Evolutionary conservation across 2,329 filamentous ascomycete genomes (phyloP), one percentile per base, ranked within the genome.

Genomic region (Paraphoma chrysanthemicola): DNA sequence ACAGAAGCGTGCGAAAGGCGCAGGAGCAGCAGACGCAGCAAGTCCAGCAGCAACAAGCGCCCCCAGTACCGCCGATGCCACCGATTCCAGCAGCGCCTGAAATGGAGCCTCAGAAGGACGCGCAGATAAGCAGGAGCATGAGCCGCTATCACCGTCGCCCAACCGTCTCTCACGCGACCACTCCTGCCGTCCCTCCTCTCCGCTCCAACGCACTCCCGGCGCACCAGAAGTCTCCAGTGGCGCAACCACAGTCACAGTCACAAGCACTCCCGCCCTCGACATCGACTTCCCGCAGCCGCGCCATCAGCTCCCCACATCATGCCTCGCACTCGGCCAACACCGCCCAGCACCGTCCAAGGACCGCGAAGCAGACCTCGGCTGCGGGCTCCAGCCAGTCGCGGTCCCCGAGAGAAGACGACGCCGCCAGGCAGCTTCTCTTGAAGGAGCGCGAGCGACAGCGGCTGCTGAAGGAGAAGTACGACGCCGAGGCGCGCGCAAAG

Each of bases 1-100:
- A 88, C 73, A 80, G 85, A 61, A 85, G 84, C 30, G 83, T 87
- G 53, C 77, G 86, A 56, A 79, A 80, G 59, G 77, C 77, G 18
- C 74, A 78, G 51, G 70, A 78, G 55, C 67, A 74, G 51, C 69
- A 73, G 36, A 52, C 51, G 18, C 58, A 59, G 16, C 57, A 54
- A 10, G 50, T 58, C 36, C 54, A 68, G 45, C 54, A 47, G 48
- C 62, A 67, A 28, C 60, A 59, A 28, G n/a, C 58, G 41, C 55
- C 48, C 42, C 62, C 63, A 47, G 48, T 68, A 41, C 73, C 73
- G 28, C 56, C 64, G 3, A 58, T 71, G 48, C 72, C 73, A 18
- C 56, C 64, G 3, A 58, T 71, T 46, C 72, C 72, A 45, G 53
- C 67, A 2, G 49, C 68, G 36, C 66, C 70, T 33, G 64, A 66